These are phyloP conservation scores for Plicaturopsis crispa DNA, from an alignment of 768 basidiomycete species.

Conservation along the genomic window DNA sequence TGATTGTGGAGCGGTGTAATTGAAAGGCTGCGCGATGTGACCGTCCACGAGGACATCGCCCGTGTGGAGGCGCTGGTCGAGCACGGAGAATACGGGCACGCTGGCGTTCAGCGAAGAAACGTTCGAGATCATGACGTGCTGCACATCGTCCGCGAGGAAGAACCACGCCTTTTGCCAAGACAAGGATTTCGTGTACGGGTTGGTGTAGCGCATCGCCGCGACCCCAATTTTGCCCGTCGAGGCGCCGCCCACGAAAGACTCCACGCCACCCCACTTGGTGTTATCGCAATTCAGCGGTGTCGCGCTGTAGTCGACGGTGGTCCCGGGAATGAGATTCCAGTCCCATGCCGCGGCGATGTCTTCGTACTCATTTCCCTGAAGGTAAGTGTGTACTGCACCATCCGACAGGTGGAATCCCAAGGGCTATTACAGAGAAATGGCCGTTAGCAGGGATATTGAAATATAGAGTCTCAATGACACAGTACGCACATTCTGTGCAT, in stretches of 20 bases:
- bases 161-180: slow-evolving; percentile 69
- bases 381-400: slow-evolving; percentile 56
- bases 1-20: slow-evolving; percentile 19
- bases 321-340: slow-evolving; percentile 74
- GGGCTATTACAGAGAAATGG: slow-evolving; percentile 26
- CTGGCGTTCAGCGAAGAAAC: slow-evolving; percentile 35
- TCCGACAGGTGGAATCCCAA: slow-evolving; percentile 66
- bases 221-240: slow-evolving; percentile 50
- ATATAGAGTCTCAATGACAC: background rate
- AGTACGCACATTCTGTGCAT: slow-evolving; percentile 46
- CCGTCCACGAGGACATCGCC: slow-evolving; percentile 39
- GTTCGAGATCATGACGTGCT: slow-evolving; percentile 53
- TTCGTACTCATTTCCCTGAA: slow-evolving; percentile 62
- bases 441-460: slow-evolving; percentile 1
- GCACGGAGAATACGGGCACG: slow-evolving; percentile 51
- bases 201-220: slow-evolving; percentile 60
- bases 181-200: slow-evolving; percentile 47
- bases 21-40: slow-evolving; percentile 3
- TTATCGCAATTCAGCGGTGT: slow-evolving; percentile 44
- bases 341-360: slow-evolving; percentile 70
- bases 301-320: slow-evolving; percentile 53
- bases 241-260: slow-evolving; percentile 59
- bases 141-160: slow-evolving; percentile 57
- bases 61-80: slow-evolving; percentile 51
- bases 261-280: slow-evolving; percentile 35